phyloP scores from a whole-genome alignment of 495 filamentous ascomycete species.

The Penicillium silybi region DNA sequence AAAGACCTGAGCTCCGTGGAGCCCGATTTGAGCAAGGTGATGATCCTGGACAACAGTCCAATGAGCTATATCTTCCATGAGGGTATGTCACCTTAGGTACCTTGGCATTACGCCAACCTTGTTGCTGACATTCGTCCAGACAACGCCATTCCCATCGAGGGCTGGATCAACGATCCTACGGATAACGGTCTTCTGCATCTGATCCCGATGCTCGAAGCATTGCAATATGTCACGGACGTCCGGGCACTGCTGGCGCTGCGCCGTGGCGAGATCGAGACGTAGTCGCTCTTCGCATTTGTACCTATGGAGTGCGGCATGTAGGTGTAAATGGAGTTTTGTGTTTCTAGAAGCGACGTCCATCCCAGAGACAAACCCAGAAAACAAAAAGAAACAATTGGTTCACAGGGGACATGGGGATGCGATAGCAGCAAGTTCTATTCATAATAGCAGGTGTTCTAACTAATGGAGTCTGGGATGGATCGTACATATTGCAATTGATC shows the following conservation, averaged over 20 bases:
- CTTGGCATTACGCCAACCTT: neutral
- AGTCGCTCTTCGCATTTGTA: conserved; percentile 10
- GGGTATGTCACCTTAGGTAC: conserved; percentile 54
- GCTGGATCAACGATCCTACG: conserved; percentile 40
- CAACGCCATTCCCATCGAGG: conserved; percentile 35
- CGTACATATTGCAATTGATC: conserved; percentile 8
- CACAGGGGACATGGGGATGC: conserved; percentile 3
- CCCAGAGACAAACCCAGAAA: conserved; percentile 8
- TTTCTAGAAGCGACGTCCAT: conserved; percentile 16
- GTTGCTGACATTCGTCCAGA: conserved; percentile 19
- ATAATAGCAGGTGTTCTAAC: conserved; percentile 10
- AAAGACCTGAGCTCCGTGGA: conserved; percentile 96
- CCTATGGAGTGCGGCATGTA: conserved; percentile 13
- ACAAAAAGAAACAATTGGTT: conserved; percentile 7
- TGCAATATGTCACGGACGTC: conserved; percentile 96
- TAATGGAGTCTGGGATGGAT: conserved; percentile 7
- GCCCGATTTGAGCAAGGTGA: conserved; percentile 92
- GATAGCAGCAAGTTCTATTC: conserved; percentile 2
- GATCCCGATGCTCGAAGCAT: conserved; percentile 86
- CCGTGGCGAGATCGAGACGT: conserved; percentile 67
- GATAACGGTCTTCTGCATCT: conserved; percentile 92
- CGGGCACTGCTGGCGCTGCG: conserved; percentile 82
- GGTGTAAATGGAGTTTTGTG: conserved; percentile 20
- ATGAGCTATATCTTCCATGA: conserved; percentile 99
- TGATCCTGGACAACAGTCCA: conserved; percentile 98